phyloP scores from a whole-genome alignment of 2,329 filamentous ascomycete species.

The Fusarium gaditjirri region DNA sequence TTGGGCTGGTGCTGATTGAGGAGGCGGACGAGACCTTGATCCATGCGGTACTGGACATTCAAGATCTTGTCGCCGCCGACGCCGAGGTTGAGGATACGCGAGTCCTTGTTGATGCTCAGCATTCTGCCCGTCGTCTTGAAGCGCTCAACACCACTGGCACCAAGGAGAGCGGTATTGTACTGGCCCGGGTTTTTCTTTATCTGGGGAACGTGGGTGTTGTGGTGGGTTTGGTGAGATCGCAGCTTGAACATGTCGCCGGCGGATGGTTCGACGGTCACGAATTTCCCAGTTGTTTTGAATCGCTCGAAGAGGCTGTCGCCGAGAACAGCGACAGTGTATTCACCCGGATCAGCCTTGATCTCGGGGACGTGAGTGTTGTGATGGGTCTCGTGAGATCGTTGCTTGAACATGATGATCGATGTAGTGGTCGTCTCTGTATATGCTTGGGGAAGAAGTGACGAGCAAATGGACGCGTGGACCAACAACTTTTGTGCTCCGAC shows the following conservation, averaged over 20 bases:
- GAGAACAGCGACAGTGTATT: neutral
- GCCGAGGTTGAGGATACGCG: neutral
- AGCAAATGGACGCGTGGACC: neutral
- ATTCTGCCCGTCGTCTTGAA: constrained; percentile 3
- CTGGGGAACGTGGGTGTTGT: neutral
- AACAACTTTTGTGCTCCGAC: accelerated
- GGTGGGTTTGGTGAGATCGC: constrained; percentile 6
- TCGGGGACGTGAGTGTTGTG: constrained; percentile 1
- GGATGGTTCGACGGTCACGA: neutral
- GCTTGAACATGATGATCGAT: constrained; percentile 10
- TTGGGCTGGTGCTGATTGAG: neutral
- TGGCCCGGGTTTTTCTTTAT: neutral
- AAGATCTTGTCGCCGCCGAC: constrained; percentile 16
- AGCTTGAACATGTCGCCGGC: constrained; percentile 2
- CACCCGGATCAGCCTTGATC: neutral
- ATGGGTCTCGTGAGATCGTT: constrained; percentile 15
- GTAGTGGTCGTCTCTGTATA: neutral
- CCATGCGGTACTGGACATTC: constrained; percentile 12
- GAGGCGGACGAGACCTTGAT: neutral
- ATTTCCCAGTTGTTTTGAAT: neutral
- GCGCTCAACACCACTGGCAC: neutral
- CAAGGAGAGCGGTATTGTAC: neutral
- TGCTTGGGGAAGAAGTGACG: neutral
- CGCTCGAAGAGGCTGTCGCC: constrained; percentile 23
- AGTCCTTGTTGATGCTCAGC: neutral